Conservation (phyloP, 345 rosid species). For the Lepidium sativum region DNA sequence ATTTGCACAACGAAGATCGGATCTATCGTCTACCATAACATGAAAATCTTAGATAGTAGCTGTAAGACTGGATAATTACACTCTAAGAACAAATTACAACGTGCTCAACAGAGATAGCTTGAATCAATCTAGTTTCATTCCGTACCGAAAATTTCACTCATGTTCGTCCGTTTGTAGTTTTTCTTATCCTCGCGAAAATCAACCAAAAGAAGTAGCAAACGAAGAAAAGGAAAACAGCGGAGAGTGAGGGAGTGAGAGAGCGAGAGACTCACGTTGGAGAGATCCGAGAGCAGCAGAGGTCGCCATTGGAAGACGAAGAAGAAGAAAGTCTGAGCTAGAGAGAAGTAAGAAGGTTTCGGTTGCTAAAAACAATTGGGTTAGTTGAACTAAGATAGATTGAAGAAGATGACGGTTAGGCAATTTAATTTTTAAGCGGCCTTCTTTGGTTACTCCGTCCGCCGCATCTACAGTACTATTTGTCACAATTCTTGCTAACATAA, state of each 20-base stretch:
- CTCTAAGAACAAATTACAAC: no score
- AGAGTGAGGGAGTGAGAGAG: no score
- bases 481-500: constrained; percentile 1
- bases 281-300: constrained; percentile 62
- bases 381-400: constrained; percentile 9
- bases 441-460: constrained; percentile 22
- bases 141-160: no score
- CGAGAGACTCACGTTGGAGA: constrained; percentile 39
- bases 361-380: neutral
- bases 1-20: neutral
- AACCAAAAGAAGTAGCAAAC: no score
- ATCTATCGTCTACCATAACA: neutral
- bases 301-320: constrained; percentile 45
- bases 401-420: constrained; percentile 14
- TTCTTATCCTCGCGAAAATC: no score
- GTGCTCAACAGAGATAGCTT: no score
- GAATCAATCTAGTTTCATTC: no score
- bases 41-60: neutral
- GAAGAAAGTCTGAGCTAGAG: constrained; percentile 1
- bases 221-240: no score
- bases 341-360: neutral
- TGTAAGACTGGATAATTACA: neutral
- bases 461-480: neutral
- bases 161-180: no score
- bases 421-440: constrained; percentile 4